Percentiles rank a stretch among this genome's conserved stretches.
Evolutionary conservation across 129 eudicot species (phyloP).

Genomic region (Flaveria trinervia): DNA sequence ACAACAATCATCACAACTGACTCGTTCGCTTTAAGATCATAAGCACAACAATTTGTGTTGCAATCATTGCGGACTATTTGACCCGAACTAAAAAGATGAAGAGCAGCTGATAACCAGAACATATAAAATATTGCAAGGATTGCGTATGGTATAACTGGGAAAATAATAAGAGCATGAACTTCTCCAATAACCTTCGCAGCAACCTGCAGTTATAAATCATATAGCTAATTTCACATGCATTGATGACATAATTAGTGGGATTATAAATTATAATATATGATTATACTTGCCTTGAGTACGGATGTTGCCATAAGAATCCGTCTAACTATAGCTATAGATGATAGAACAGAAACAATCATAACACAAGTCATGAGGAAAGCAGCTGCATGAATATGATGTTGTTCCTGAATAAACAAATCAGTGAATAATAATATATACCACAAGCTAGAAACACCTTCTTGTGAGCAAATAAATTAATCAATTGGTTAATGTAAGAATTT

Average conservation of each 20-base stretch:
- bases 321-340: slow-evolving; percentile 79
- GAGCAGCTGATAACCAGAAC: slow-evolving; percentile 92
- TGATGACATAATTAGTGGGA: neutral
- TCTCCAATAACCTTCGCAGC: slow-evolving; percentile 99
- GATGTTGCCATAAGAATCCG: slow-evolving; percentile 96
- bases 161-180: slow-evolving; percentile 83
- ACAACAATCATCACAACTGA: slow-evolving; percentile 87
- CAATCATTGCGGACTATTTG: slow-evolving; percentile 66
- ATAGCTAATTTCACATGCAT: neutral
- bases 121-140: slow-evolving; percentile 78
- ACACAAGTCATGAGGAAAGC: slow-evolving; percentile 81
- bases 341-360: slow-evolving; percentile 67
- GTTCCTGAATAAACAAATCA: slow-evolving; percentile 54
- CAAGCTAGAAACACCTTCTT: neutral
- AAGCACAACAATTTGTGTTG: slow-evolving; percentile 77
- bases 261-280: neutral
- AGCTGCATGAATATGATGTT: slow-evolving; percentile 68
- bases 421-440: neutral
- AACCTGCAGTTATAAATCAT: slow-evolving; percentile 51
- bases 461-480: neutral
- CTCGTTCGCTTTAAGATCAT: slow-evolving; percentile 62
- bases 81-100: slow-evolving; percentile 90
- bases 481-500: slow-evolving; percentile 11
- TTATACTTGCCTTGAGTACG: slow-evolving; percentile 73
- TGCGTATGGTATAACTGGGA: slow-evolving; percentile 70